Evolutionary conservation across 495 filamentous ascomycete species (phyloP).

Genomic region (Podospora tetraspora): DNA sequence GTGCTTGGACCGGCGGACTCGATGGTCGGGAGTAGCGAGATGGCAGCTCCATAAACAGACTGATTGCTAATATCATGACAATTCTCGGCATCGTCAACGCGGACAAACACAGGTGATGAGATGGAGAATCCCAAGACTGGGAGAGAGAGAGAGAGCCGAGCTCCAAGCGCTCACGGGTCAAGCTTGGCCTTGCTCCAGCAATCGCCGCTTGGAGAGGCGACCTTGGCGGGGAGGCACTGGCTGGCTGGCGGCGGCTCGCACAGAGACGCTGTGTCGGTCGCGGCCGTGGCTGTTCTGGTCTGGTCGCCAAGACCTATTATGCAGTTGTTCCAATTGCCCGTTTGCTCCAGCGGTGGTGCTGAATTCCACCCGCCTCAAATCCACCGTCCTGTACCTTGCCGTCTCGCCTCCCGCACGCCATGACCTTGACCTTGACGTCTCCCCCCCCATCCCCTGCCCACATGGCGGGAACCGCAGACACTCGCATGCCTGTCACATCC

Average conservation of each 20-base stretch:
- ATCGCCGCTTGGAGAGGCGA: not conserved
- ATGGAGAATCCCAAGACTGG: not conserved
- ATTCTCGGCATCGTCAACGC: not conserved
- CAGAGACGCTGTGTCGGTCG: conserved; percentile 21
- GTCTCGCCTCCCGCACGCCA: not conserved
- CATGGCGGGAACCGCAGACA: not conserved
- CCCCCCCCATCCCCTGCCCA: not conserved
- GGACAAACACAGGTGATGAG: not conserved
- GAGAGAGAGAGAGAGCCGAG: not conserved
- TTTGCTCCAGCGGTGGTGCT: not conserved
- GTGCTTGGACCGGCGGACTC: not conserved
- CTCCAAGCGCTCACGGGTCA: not conserved
- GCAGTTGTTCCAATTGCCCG: conserved; percentile 2
- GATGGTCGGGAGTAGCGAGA: not conserved
- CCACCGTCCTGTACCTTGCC: not conserved
- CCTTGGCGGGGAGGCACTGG: conserved; percentile 9
- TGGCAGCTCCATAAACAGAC: not conserved
- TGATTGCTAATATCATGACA: not conserved
- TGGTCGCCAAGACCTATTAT: not conserved
- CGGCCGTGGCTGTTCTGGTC: conserved; percentile 21
- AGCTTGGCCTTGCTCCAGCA: not conserved
- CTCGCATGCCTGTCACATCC: conserved; percentile 10
- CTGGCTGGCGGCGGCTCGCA: conserved; percentile 20
- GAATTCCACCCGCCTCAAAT: conserved; percentile 2
- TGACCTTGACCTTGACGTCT: not conserved